These are phyloP conservation scores for Taxawa tesnikishii DNA, from an alignment of 2,329 filamentous ascomycete species.

Conservation along the genomic window DNA sequence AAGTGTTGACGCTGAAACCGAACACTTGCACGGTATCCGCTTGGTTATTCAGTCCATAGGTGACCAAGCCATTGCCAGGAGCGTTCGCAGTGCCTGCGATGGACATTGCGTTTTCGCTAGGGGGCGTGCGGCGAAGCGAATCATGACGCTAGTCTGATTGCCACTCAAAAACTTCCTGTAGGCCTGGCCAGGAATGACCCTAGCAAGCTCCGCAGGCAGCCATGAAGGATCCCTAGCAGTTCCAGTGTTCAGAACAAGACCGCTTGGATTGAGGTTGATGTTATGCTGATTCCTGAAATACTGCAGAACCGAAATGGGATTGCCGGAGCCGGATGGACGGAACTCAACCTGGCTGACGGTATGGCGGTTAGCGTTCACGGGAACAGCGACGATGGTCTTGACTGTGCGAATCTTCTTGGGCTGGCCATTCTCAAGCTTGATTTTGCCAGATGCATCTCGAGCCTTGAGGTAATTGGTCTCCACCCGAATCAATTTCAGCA, in stretches of 20 bases:
- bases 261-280: slow-evolving; percentile 34
- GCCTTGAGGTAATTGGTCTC: slow-evolving; percentile 23
- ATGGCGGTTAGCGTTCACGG: slow-evolving; percentile 31
- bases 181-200: slow-evolving; percentile 52
- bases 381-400: slow-evolving; percentile 36
- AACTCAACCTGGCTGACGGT: slow-evolving; percentile 48
- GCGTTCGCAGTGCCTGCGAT: slow-evolving; percentile 31
- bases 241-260: slow-evolving; percentile 51
- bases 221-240: slow-evolving; percentile 45
- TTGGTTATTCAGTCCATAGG: slow-evolving; percentile 43
- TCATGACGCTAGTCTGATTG: slow-evolving; percentile 55
- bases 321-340: slow-evolving; percentile 14
- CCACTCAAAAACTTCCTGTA: slow-evolving; percentile 47
- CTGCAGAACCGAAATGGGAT: slow-evolving; percentile 38
- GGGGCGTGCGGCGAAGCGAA: slow-evolving; percentile 59
- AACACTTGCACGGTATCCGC: slow-evolving; percentile 32
- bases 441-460: slow-evolving; percentile 3
- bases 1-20: slow-evolving; percentile 47
- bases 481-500: slow-evolving; percentile 30
- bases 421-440: slow-evolving; percentile 17
- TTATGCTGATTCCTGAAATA: slow-evolving; percentile 35
- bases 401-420: slow-evolving; percentile 9
- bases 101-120: slow-evolving; percentile 53
- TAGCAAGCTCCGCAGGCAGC: slow-evolving; percentile 54
- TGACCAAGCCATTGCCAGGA: slow-evolving; percentile 38